These are phyloP conservation scores for Abrus precatorius DNA, from an alignment of 306 rosid species.

Conservation along the genomic window DNA sequence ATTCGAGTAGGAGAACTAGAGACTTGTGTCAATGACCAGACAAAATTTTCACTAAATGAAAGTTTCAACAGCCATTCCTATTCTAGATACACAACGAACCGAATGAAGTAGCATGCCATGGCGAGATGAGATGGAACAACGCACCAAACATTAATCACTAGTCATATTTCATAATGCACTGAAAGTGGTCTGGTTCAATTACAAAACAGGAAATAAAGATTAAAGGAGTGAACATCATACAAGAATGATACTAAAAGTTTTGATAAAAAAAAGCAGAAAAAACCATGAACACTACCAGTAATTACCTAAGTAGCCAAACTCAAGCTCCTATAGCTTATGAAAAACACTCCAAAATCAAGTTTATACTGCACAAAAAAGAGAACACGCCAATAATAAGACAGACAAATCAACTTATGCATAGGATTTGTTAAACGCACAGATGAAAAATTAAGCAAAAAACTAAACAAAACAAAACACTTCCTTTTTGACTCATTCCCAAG, in stretches of 20 bases:
- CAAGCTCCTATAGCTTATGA: background rate
- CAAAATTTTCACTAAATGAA: background rate
- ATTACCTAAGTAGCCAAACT: background rate
- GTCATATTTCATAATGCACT: background rate
- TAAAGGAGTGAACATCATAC: background rate
- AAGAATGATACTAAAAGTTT: slow-evolving; percentile 1
- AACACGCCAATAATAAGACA: background rate
- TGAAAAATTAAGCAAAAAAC: background rate
- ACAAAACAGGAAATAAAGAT: background rate
- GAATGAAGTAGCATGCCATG: background rate
- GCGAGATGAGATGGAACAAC: background rate
- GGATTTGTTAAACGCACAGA: background rate
- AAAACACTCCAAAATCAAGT: background rate
- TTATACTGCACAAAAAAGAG: background rate
- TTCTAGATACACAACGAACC: background rate
- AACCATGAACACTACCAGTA: background rate
- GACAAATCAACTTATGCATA: background rate
- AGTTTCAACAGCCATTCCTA: slow-evolving; percentile 8
- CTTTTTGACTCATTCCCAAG: background rate
- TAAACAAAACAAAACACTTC: background rate
- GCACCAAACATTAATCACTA: slow-evolving; percentile 18
- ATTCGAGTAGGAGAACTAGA: background rate
- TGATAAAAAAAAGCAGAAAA: background rate
- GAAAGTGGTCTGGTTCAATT: background rate
- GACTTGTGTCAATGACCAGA: background rate